Percentiles rank a stretch among this genome's conserved stretches.
Conservation (phyloP, 106 monocot species). For the Dioscorea alata region DNA sequence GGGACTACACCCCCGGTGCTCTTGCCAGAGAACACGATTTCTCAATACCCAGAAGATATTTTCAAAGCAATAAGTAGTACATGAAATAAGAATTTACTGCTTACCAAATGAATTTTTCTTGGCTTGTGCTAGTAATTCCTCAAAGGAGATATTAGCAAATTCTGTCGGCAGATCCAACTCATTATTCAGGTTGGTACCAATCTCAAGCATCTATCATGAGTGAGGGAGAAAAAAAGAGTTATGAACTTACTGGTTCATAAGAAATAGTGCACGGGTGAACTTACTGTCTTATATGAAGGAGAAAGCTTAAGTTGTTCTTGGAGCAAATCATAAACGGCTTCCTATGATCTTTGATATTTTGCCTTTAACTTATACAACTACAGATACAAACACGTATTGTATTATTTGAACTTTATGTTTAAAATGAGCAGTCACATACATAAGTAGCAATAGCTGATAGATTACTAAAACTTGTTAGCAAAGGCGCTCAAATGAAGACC, state of each 20-base stretch:
- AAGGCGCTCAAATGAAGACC: conserved; percentile 62
- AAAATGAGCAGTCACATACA: not conserved
- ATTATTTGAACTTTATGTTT: not conserved
- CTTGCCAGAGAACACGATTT: too few species aligned
- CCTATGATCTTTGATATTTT: conserved; percentile 53
- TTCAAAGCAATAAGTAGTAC: not conserved
- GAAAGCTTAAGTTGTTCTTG: conserved; percentile 79
- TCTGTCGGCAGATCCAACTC: conserved; percentile 8
- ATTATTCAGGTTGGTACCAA: conserved; percentile 20
- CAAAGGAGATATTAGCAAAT: conserved; percentile 60
- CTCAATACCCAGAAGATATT: too few species aligned
- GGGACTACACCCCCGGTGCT: too few species aligned
- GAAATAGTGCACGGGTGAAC: too few species aligned
- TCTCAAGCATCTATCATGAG: conserved; percentile 37
- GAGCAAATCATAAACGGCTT: conserved; percentile 62
- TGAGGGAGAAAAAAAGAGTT: not conserved
- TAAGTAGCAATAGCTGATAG: not conserved
- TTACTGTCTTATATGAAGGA: conserved; percentile 66
- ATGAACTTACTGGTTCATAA: not conserved
- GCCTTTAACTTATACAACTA: conserved; percentile 62
- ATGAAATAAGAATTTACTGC: not conserved
- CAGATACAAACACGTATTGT: not conserved
- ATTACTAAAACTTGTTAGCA: conserved; percentile 46
- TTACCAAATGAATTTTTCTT: conserved; percentile 80
- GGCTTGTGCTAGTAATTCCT: conserved; percentile 76